Evolutionary conservation across 495 filamentous ascomycete species (phyloP).

Genomic region (Penicillium bialowiezense): DNA sequence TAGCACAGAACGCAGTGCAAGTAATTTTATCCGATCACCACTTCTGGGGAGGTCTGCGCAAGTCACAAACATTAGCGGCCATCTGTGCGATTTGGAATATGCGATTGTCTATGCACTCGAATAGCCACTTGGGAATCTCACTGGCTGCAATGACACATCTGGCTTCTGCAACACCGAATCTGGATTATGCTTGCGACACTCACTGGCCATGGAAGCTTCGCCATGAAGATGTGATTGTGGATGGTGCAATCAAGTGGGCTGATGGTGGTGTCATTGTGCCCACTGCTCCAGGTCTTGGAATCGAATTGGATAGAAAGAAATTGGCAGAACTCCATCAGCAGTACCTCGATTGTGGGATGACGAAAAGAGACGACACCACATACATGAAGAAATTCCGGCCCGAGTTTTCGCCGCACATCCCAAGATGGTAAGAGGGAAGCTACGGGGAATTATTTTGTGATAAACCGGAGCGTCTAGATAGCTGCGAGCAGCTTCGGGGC

Average conservation of each 20-base stretch:
- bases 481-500: no score
- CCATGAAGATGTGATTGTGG: slow-evolving; percentile 4
- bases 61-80: slow-evolving; percentile 1
- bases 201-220: slow-evolving; percentile 7
- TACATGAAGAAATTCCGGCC: background rate
- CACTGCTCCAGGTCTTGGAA: background rate
- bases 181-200: slow-evolving; percentile 7
- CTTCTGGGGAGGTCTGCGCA: slow-evolving; percentile 1
- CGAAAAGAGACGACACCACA: background rate
- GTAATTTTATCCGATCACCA: slow-evolving; percentile 2
- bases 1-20: slow-evolving; percentile 1
- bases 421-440: background rate
- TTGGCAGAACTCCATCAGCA: slow-evolving; percentile 1
- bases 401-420: background rate
- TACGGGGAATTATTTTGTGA: no score
- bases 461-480: no score
- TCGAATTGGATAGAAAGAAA: slow-evolving; percentile 4
- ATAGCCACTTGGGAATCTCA: slow-evolving; percentile 1
- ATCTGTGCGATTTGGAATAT: slow-evolving; percentile 3
- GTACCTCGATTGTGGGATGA: slow-evolving; percentile 3
- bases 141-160: slow-evolving; percentile 5
- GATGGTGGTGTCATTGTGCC: background rate
- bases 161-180: slow-evolving; percentile 3
- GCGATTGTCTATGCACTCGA: slow-evolving; percentile 1
- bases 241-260: background rate